phyloP scores from a whole-genome alignment of 768 basidiomycete genomes.

The Obba rivulosa region DNA sequence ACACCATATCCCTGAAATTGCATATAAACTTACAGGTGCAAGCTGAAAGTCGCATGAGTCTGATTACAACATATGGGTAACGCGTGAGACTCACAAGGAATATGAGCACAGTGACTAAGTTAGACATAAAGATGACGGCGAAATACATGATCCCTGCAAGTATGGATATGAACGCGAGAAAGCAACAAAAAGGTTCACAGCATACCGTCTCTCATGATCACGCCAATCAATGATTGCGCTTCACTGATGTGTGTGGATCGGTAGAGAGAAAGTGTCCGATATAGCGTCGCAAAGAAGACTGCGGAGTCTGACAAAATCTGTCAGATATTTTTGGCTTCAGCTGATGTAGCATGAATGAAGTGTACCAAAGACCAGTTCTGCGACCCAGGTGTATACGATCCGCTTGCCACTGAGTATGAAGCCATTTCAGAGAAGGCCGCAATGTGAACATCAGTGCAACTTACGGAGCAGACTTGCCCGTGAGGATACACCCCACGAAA shows the following conservation, averaged over 20 bases:
- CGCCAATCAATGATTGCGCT: conserved; percentile 15
- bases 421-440: background rate
- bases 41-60: conserved; percentile 1
- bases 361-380: conserved; percentile 22
- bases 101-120: conserved; percentile 18
- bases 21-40: conserved; percentile 8
- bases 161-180: background rate
- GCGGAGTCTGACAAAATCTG: conserved; percentile 12
- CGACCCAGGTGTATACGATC: conserved; percentile 22
- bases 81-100: conserved; percentile 14
- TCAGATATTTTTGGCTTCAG: background rate
- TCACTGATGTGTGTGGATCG: conserved; percentile 11
- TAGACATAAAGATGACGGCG: conserved; percentile 19
- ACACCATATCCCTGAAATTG: conserved; percentile 1
- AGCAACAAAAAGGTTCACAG: background rate
- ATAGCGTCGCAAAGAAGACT: conserved; percentile 21
- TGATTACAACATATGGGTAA: background rate
- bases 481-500: conserved; percentile 21
- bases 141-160: conserved; percentile 21
- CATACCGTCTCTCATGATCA: conserved; percentile 22
- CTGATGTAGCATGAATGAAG: background rate
- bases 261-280: conserved; percentile 17
- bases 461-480: conserved; percentile 16
- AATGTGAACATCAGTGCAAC: background rate
- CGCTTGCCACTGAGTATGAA: conserved; percentile 16